phyloP scores from a whole-genome alignment of 2,329 filamentous ascomycete species.

The Alternaria triticina region DNA sequence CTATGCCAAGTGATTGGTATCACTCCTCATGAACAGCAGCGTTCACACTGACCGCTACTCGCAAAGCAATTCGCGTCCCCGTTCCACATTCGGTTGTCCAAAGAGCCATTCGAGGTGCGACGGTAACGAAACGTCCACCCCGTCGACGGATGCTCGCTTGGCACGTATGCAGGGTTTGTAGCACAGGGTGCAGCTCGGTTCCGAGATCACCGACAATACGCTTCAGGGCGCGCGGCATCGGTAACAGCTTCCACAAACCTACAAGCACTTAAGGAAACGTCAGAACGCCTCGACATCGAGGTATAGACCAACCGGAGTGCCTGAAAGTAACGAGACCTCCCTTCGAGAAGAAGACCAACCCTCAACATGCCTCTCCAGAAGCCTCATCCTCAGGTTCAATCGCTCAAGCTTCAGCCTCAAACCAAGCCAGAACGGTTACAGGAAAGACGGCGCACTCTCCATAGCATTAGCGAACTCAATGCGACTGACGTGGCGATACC shows the following conservation, averaged over 20 bases:
- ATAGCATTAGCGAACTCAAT: conserved; percentile 38
- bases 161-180: conserved; percentile 23
- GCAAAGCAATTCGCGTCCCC: conserved; percentile 6
- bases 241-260: neutral
- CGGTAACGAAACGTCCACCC: conserved; percentile 19
- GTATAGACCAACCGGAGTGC: accelerated
- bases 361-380: conserved; percentile 30
- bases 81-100: conserved; percentile 21
- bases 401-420: neutral
- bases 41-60: conserved; percentile 4
- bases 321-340: neutral
- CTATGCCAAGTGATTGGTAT: neutral
- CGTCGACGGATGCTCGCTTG: conserved; percentile 14
- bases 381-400: conserved; percentile 10
- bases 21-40: neutral
- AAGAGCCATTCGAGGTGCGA: conserved; percentile 19
- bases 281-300: accelerated
- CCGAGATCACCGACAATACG: conserved; percentile 17
- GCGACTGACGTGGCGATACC: conserved; percentile 15
- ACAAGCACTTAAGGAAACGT: neutral
- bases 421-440: conserved; percentile 16
- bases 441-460: conserved; percentile 34
- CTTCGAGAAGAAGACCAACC: neutral
- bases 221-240: conserved; percentile 12
- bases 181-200: conserved; percentile 25